Conservation (phyloP, 805 yeast species). For the Barnettozyma californica region DNA sequence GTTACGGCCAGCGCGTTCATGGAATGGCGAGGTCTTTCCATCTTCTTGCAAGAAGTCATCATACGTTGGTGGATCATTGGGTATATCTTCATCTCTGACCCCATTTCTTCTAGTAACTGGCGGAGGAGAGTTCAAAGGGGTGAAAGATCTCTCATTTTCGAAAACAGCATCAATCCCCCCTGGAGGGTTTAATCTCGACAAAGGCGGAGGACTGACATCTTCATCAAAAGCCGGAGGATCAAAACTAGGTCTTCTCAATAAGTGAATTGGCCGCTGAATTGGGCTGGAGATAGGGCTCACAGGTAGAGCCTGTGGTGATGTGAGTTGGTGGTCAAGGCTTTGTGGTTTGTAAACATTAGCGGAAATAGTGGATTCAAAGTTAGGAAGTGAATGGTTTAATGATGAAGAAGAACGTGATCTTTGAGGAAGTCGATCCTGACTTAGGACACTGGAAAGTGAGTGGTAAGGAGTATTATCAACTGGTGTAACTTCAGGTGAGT, state of each 20-base stretch:
- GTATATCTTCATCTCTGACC: conserved; percentile 12
- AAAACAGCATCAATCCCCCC: conserved; percentile 4
- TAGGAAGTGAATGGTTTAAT: conserved; percentile 28
- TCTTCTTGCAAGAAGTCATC: conserved; percentile 23
- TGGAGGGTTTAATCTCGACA: conserved; percentile 5
- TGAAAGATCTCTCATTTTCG: neutral
- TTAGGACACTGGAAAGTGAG: conserved; percentile 16
- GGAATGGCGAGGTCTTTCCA: conserved; percentile 8
- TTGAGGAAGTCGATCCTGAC: conserved; percentile 24
- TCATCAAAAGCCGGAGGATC: conserved; percentile 64
- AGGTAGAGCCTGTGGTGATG: conserved; percentile 65
- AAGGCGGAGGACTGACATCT: conserved; percentile 34
- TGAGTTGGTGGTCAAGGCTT: conserved; percentile 37
- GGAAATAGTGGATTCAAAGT: conserved; percentile 30
- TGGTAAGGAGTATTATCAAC: conserved; percentile 31
- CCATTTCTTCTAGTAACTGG: conserved; percentile 3
- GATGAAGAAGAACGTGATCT: conserved; percentile 29
- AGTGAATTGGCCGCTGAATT: conserved; percentile 47
- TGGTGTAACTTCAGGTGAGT: conserved; percentile 51
- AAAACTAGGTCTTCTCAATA: conserved; percentile 47
- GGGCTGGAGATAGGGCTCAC: conserved; percentile 45
- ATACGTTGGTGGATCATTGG: conserved; percentile 32
- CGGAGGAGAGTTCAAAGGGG: conserved; percentile 8
- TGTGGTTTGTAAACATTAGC: conserved; percentile 55
- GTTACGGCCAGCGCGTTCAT: neutral